Evolutionary conservation across 805 yeast species (phyloP).

Genomic region (Ogataea thermomethanolica): DNA sequence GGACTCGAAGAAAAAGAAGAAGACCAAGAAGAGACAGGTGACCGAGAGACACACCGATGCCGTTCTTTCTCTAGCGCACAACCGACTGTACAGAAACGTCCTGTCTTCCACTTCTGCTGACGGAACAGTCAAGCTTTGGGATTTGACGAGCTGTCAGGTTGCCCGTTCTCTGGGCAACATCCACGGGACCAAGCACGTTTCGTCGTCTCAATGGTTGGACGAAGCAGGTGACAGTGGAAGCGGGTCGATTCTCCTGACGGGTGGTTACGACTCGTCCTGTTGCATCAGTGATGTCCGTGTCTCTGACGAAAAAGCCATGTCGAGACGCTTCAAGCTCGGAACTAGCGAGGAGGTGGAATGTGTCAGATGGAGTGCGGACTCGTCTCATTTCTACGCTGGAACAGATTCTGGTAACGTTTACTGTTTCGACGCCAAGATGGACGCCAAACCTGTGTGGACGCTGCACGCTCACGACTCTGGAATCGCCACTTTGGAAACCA

Average conservation of each 20-base stretch:
- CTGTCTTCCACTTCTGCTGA: conserved; percentile 96
- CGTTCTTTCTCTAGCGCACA: conserved; percentile 81
- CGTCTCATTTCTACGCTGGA: conserved; percentile 67
- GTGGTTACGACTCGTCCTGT: conserved; percentile 86
- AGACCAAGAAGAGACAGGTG: conserved; percentile 51
- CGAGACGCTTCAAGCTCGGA: conserved; percentile 64
- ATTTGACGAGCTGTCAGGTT: conserved; percentile 67
- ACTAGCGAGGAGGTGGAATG: conserved; percentile 70
- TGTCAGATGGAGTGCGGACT: conserved; percentile 64
- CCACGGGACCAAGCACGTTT: conserved; percentile 78
- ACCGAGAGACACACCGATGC: conserved; percentile 91
- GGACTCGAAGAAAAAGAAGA: conserved; percentile 44
- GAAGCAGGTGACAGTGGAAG: conserved; percentile 37
- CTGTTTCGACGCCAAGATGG: conserved; percentile 78
- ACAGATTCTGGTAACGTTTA: conserved; percentile 89
- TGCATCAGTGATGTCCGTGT: conserved; percentile 86
- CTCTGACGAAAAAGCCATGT: conserved; percentile 53
- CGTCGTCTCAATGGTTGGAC: conserved; percentile 83
- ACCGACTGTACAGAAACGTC: conserved; percentile 74
- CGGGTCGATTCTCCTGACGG: conserved; percentile 72
- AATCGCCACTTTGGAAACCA: conserved; percentile 74
- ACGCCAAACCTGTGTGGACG: conserved; percentile 80
- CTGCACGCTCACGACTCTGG: conserved; percentile 97
- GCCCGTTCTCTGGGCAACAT: conserved; percentile 70
- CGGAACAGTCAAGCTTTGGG: conserved; percentile 94